Evolutionary conservation across 2,329 filamentous ascomycete species (phyloP), one percentile per base, ranked within the genome.

Genomic region (Fusarium hostae): DNA sequence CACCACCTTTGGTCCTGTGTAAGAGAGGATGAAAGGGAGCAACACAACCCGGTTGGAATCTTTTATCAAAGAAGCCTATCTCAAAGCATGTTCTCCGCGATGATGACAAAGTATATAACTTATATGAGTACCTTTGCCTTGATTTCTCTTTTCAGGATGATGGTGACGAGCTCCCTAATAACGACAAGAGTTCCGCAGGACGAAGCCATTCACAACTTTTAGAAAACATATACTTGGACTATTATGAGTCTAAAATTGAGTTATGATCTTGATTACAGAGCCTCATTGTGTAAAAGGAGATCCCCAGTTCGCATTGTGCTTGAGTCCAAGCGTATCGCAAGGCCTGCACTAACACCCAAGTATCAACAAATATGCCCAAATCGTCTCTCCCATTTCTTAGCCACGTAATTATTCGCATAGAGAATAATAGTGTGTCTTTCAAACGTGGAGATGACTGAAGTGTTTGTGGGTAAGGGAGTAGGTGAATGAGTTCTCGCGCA

Each of bases 341-440:
- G 43, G 20, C 69, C 61, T 57, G 63, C 50, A 71, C 52, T 54
- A 63, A 32, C 28, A 26, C 35, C 18, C 40, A 54, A 50, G 63
- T 57, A 59, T 34, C 44, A 24, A 40, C 41, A 34, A 52, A 48
- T 61, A 72, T 58, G 47, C 32, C 28, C 20, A n/a, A 50, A 32
- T 44, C 28, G 11, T 35, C 35, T 34, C 35, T 28, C 26, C 60
- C 32, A 66, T 30, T 48, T 43, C 43, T 52, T 59, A 48, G 43
- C 55, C 59, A 52, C 39, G 54, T 30, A 60, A 13, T 13, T 48
- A 24, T n/a, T 26, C 52, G 26, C 30, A 63, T 37, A 30, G 26
- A 55, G 24, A 24, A 37, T 11, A 63, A 52, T 61, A 32, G 22
- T 30, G 30, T 48, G 34, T 52, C 24, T 12, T 12, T 32, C 35